Evolutionary conservation across 345 rosid species (phyloP), one percentile per base, ranked within the genome.

Genomic region (Xanthoceras sorbifolium): DNA sequence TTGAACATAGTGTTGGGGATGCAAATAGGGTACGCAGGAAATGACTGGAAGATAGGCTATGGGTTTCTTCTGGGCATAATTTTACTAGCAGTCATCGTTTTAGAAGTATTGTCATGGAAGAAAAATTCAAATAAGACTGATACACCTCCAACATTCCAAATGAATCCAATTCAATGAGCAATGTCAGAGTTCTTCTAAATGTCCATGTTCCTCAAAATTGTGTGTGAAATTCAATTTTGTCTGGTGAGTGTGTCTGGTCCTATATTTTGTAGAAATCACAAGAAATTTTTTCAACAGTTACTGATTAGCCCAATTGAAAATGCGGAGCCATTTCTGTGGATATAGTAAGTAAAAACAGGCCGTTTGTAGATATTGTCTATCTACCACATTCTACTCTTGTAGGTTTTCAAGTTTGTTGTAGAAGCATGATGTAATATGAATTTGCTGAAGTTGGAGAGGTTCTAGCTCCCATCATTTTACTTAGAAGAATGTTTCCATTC

Each of bases 1-100:
- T 52, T 91, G 60, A 95, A 95, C 77, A 80, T 92, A 67, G 77
- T 89, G 77, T 77, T 90, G 87, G 98, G 97, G 36, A 90, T 91
- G 25, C 82, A 90, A 72, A 83, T 81, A 44, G 97, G 88, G 11
- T 76, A 77, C 48, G 91, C 87, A 17, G 92, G 90, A 71, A 78
- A 77, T 74, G 87, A 84, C 0, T 93, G 91, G 97, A 90, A 89
- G 88, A 81, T 92, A 62, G 90, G 95, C 42, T 93, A 88, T 82
- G 98, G 94, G 1, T 88, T 95, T 69, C 85, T 91, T 62, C 80
- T 95, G 28, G 69, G 86, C 20, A 62, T 83, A 64, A 85, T 87
- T 65, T 79, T 93, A 73, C 76, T 87, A 31, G 80, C 85, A 5
- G 88, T 93, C 65, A 68, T 92, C 29, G 76, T 86, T 71, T 86